Base-by-base conservation (phyloP, 768 basidiomycete genomes). In the Leccinum ochraceum region DNA sequence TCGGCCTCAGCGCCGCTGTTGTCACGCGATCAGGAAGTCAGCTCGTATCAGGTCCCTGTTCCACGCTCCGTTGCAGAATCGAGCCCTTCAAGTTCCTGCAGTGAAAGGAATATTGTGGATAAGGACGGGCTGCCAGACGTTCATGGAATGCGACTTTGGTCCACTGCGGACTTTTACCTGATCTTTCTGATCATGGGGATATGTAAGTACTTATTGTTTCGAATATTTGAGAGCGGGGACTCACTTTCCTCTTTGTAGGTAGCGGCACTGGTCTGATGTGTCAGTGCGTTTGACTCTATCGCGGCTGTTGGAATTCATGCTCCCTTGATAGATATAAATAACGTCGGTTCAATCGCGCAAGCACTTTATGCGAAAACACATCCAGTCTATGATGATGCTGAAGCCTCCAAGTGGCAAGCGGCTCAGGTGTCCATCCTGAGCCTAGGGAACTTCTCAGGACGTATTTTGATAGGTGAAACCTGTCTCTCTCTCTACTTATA, bases 351-450 rank as follows among this genome's bases (percentile, higher is more conserved):
- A 2, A 88, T 92, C 61, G 80, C 92, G 0, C 85, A 90, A 67
- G 87, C 80, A 0, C 76, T 90, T 30, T 88, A 85, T 63, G 82
- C 86, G 3, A 78, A 86, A 57, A 82, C 81, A 7, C 81, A 86
- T 51, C 74, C 82, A 0, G 68, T 78, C 3, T 94, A 90, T 68
- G 86, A 93, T 65, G 83, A 85, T n/a, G 69, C 81, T 0, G 82
- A 83, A 62, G 86, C 90, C 0, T 80, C 87, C 1, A 80, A 83
- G 56, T 89, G 87, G 84, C 95, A 97, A 76, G 86, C 91, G 0
- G 78, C 84, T 4, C 94, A 97, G 67, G 95, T 97, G 1, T 92
- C 93, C 0, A 79, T 84, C 5, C 81, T 95, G 63, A 93, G 90
- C 67, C 59, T 95, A 26, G 88, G 86, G 75, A 97, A 93, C 70